Conservation (phyloP, 805 yeast genomes). For the Starmera pachycereana region DNA sequence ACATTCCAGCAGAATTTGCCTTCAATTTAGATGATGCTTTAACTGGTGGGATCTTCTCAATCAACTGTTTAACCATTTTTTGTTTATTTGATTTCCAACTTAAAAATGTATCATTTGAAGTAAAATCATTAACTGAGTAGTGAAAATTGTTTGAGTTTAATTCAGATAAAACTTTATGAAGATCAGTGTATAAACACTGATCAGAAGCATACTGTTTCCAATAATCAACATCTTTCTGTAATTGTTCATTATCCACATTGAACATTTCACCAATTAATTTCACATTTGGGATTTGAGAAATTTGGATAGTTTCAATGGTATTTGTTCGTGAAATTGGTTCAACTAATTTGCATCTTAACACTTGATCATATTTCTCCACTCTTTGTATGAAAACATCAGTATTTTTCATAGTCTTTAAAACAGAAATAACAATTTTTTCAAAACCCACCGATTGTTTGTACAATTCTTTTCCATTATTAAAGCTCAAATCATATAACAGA, state of each 20-base stretch:
- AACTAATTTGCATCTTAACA: slow-evolving; percentile 9
- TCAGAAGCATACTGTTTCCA: slow-evolving; percentile 31
- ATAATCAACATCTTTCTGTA: slow-evolving; percentile 45
- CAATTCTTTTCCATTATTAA: slow-evolving; percentile 7
- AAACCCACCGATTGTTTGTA: slow-evolving; percentile 13
- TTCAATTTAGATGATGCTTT: not conserved
- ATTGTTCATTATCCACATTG: slow-evolving; percentile 30
- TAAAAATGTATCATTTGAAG: slow-evolving; percentile 20
- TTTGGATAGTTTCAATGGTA: not conserved
- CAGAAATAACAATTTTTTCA: slow-evolving; percentile 6
- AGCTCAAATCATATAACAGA: too few species aligned
- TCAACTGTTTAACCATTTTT: slow-evolving; percentile 20
- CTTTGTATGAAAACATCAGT: slow-evolving; percentile 30
- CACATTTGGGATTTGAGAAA: slow-evolving; percentile 44
- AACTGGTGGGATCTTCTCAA: slow-evolving; percentile 10
- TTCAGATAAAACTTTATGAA: slow-evolving; percentile 6
- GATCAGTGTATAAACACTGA: slow-evolving; percentile 20
- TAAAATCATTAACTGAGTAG: slow-evolving; percentile 27
- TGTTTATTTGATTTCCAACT: slow-evolving; percentile 33
- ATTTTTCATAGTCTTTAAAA: slow-evolving; percentile 11
- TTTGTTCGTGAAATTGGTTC: slow-evolving; percentile 1
- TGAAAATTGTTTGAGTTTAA: slow-evolving; percentile 19
- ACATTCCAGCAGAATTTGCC: not conserved
- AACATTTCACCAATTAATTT: slow-evolving; percentile 40
- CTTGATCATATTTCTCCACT: slow-evolving; percentile 30